phyloP scores from a whole-genome alignment of 345 rosid genomes.

The Limnanthes douglasii region DNA sequence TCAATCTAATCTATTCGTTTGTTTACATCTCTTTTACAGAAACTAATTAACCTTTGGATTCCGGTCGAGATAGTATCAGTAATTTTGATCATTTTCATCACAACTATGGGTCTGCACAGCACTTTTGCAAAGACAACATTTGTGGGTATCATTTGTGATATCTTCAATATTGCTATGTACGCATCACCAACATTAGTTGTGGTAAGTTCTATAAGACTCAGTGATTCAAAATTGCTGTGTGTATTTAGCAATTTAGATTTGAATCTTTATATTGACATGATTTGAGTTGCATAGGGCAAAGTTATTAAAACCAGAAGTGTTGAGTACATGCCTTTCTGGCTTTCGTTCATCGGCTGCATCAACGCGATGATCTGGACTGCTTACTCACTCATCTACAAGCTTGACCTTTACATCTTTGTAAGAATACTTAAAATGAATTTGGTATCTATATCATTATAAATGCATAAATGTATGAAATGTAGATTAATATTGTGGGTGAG shows the following conservation, averaged over 20 bases:
- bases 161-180: conserved; percentile 35
- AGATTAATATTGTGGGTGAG: not conserved
- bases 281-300: conserved; percentile 8
- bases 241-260: not conserved
- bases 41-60: conserved; percentile 6
- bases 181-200: conserved; percentile 28
- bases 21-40: not conserved
- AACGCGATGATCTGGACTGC: conserved; percentile 26
- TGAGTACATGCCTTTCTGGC: conserved; percentile 38
- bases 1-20: not conserved
- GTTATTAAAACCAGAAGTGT: conserved; percentile 30
- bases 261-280: not conserved
- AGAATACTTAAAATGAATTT: too few relatives aligned
- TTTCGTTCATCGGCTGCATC: conserved; percentile 21
- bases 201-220: conserved; percentile 10
- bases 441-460: not conserved
- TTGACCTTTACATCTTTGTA: conserved; percentile 33
- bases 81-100: conserved; percentile 1
- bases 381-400: conserved; percentile 18
- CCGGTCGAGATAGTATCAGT: conserved; percentile 5
- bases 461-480: too few relatives aligned
- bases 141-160: conserved; percentile 34
- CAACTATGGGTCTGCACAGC: conserved; percentile 5
- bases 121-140: conserved; percentile 9
- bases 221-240: not conserved